These are phyloP conservation scores for Salvia miltiorrhiza DNA, from an alignment of 257 asterid genomes.

Conservation along the genomic window DNA sequence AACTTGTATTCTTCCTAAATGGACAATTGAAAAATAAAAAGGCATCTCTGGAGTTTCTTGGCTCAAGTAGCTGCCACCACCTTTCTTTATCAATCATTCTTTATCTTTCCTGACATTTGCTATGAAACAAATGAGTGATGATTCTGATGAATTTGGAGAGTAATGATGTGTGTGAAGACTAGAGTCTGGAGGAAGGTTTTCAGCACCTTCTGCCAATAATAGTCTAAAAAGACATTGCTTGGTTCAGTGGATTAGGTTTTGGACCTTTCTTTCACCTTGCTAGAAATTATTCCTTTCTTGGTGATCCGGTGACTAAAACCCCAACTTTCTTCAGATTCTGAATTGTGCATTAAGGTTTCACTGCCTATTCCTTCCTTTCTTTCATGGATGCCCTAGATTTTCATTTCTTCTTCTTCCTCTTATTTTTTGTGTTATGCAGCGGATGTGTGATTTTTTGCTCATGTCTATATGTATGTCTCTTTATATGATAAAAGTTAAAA, in stretches of 20 bases:
- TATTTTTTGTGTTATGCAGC: neutral
- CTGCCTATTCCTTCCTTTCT: neutral
- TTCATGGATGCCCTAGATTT: neutral
- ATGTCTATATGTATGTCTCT: neutral
- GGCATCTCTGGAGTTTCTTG: neutral
- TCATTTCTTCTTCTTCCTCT: neutral
- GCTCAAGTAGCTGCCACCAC: neutral
- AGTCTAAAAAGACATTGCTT: neutral
- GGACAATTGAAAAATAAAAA: conserved; percentile 1
- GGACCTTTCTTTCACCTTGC: neutral
- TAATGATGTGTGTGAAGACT: neutral
- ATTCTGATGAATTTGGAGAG: neutral
- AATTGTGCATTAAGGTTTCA: neutral
- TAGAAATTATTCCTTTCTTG: conserved; percentile 14
- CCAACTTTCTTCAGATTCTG: conserved; percentile 10
- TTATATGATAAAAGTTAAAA: neutral
- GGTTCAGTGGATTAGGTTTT: neutral
- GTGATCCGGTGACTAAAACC: neutral
- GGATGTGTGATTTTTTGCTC: neutral
- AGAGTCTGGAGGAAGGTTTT: neutral
- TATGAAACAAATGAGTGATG: neutral
- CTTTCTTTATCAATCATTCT: neutral
- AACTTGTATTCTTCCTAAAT: neutral
- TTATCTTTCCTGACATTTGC: neutral
- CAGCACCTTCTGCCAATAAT: neutral